Base-by-base conservation (phyloP, 129 eudicot species). In the Escallonia herrerae region DNA sequence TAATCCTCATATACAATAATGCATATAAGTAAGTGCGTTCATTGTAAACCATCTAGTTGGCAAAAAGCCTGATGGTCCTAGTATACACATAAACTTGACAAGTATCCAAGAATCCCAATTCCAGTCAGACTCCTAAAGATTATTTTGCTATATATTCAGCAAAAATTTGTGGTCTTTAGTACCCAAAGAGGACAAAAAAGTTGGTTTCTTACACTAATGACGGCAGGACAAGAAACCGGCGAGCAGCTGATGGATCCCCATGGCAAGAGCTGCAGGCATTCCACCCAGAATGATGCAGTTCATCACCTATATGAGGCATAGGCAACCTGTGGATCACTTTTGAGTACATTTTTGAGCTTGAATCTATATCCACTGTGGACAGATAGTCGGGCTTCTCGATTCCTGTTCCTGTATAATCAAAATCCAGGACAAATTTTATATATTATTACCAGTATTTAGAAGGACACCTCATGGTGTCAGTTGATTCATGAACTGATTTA, bases 261-360 rank as follows among this genome's bases (percentile, higher is more conserved):
- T 79, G 75, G 86, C 99, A 94, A 61, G 99, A 94, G 68, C 99
- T 94, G 86, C 97, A 94, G 47, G 99, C 74, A 75, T 94, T 94
- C 99, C 97, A 94, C 40, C 99, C 99, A 60, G 96, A 86, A 72
- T 94, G 99, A 65, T 94, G 97, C 22, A 94, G 81, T 68, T 94
- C 97, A 66, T 94, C 97, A 2, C 95, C 99, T 54, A 81, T 2
- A 68, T 94, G 8, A n/a, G 96, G 99, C 91, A 94, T 85, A 3
- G 97, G 86, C 50, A 94, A 82, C 78, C 99, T 77, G 74, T 94
- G 99, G 67, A 94, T 82, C 45, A 94, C 96, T 74, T 89, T 75
- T 40, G 87, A 94, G 68, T 86, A 94, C 0, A 90, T 83, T 37
- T 86, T 74, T 8, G 99, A 94, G 54, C 70, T 68, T 48, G 96